Evolutionary conservation across 1,284 basidiomycete genomes (phyloP), one percentile per base, ranked within the genome.

Genomic region (Kalmanozyma brasiliensis): DNA sequence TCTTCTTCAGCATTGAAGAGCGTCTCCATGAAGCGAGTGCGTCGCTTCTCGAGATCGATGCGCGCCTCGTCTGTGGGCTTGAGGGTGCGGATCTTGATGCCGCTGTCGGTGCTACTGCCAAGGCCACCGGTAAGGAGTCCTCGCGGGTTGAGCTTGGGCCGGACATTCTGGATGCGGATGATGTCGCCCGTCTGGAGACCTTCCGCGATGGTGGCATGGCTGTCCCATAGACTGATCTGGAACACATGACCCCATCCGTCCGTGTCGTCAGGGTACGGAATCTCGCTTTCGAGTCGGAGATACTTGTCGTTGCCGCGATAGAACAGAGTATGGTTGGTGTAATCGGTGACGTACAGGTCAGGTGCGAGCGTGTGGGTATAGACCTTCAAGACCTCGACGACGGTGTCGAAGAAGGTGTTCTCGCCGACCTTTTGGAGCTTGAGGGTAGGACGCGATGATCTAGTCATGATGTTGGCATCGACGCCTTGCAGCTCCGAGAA

Each of bases 301-400:
- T 70, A 63, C 38, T 67, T 65, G 59, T 77, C 74, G 49, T 72
- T 73, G 22, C 65, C 67, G 20, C 57, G 52, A 17, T 49, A 70
- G 48, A 77, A 71, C 29, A 61, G 52, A 1, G 55, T n/a, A 44
- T 78, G 64, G 11, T 52, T 44, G 44, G 75, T 74, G 41, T 76
- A 78, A 52, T 78, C 77, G n/a, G 77, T 72, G 29, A 78, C 72
- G 57, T 77, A 78, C 29, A 78, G 45, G 33, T 74, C 72, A 0
- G 73, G 75, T 20, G 73, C 64, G 5, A 53, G 36, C 17, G 73
- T 60, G 29, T 59, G 55, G 10, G 71, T 53, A 26, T 64, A 75
- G 40, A 77, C 71, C 29, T 73, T 73, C 52, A 77, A 49, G 26
- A 78, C 63, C 46, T 77, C 73, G 45, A 70, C 73, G 33, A 72